These are phyloP conservation scores for Xylaria multiplex DNA, from an alignment of 2,329 filamentous ascomycete genomes.

Conservation along the genomic window DNA sequence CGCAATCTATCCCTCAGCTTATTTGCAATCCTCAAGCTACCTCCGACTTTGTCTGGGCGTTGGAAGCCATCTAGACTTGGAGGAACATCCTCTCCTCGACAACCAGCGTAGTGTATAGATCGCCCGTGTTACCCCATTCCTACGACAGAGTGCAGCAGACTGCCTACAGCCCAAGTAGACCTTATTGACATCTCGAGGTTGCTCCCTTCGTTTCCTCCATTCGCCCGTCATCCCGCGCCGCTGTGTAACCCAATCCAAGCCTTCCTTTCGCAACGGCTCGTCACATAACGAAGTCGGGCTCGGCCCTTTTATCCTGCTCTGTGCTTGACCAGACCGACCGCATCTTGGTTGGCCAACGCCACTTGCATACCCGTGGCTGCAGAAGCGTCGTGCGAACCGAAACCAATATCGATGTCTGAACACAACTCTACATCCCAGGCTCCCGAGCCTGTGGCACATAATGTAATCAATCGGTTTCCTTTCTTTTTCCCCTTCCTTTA, in stretches of 20 bases:
- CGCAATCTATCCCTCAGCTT: slow-evolving; percentile 7
- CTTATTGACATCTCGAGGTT: slow-evolving; percentile 5
- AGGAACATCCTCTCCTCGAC: background rate
- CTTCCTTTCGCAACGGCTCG: slow-evolving; percentile 37
- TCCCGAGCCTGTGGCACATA: slow-evolving; percentile 44
- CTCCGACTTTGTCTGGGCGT: background rate
- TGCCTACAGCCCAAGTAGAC: background rate
- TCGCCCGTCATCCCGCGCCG: slow-evolving; percentile 23
- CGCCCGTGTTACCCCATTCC: slow-evolving; percentile 8
- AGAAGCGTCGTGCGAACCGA: slow-evolving; percentile 36
- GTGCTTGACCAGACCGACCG: slow-evolving; percentile 39
- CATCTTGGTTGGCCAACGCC: slow-evolving; percentile 40
- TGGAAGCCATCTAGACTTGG: slow-evolving; percentile 12
- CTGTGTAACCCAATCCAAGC: slow-evolving; percentile 35
- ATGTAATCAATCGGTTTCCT: slow-evolving; percentile 42
- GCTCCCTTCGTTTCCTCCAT: slow-evolving; percentile 1
- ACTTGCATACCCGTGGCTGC: slow-evolving; percentile 40
- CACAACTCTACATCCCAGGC: slow-evolving; percentile 44
- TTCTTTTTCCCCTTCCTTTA: slow-evolving; percentile 12
- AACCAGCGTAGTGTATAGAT: background rate
- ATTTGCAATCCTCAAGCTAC: background rate
- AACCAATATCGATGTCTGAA: slow-evolving; percentile 44
- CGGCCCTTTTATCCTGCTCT: slow-evolving; percentile 44
- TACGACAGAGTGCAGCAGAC: background rate
- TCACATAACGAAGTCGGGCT: slow-evolving; percentile 42